Conservation (phyloP, 2,329 filamentous ascomycete species). For the Bipolaris zeicola region DNA sequence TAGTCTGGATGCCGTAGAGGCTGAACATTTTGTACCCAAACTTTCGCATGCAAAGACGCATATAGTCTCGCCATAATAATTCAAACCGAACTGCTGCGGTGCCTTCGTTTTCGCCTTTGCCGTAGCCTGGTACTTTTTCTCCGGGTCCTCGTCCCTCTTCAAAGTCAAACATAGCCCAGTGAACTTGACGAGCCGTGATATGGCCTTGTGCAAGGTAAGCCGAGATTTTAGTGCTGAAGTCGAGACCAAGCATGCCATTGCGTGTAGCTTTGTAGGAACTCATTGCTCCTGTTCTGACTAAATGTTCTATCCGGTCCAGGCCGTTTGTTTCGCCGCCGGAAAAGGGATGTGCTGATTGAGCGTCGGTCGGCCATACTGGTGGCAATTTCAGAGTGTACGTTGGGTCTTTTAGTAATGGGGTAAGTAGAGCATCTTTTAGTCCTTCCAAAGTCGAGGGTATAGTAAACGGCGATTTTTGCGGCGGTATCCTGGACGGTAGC, state of each 20-base stretch:
- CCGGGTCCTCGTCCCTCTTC: slow-evolving; percentile 64
- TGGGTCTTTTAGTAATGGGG: slow-evolving; percentile 59
- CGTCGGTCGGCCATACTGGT: slow-evolving; percentile 59
- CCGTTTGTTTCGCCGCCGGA: slow-evolving; percentile 69
- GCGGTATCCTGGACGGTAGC: slow-evolving; percentile 62
- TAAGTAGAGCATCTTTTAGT: slow-evolving; percentile 61
- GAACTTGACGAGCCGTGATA: slow-evolving; percentile 74
- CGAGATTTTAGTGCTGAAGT: slow-evolving; percentile 78
- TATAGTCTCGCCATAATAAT: slow-evolving; percentile 78
- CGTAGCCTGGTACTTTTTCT: slow-evolving; percentile 58
- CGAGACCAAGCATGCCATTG: slow-evolving; percentile 71
- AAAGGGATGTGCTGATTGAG: slow-evolving; percentile 68
- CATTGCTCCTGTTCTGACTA: slow-evolving; percentile 66
- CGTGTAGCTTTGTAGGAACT: slow-evolving; percentile 71
- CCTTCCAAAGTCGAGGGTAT: slow-evolving; percentile 63
- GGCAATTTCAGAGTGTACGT: slow-evolving; percentile 56
- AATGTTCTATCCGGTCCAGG: slow-evolving; percentile 62
- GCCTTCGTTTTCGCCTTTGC: slow-evolving; percentile 72
- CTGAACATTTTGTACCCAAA: slow-evolving; percentile 69
- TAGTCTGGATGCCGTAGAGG: slow-evolving; percentile 65
- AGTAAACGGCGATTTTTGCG: slow-evolving; percentile 66
- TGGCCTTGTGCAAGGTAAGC: slow-evolving; percentile 74
- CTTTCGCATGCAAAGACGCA: slow-evolving; percentile 75
- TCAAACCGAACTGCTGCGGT: slow-evolving; percentile 73
- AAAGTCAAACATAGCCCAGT: slow-evolving; percentile 69